These are phyloP conservation scores for Lasiosphaeria ovina DNA, from an alignment of 495 filamentous ascomycete species.

Conservation along the genomic window DNA sequence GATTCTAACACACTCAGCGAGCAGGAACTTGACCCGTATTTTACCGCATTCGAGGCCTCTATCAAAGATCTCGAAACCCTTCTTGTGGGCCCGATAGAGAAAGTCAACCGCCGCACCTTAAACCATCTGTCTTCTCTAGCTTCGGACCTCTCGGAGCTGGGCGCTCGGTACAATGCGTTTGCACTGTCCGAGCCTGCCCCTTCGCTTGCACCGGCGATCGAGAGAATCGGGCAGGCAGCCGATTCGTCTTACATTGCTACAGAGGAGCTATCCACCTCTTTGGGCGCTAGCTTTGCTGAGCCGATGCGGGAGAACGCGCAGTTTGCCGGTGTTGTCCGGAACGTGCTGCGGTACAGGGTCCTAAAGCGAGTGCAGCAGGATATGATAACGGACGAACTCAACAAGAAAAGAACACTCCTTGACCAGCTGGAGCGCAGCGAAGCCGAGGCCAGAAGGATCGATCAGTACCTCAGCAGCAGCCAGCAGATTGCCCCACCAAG, in stretches of 20 bases:
- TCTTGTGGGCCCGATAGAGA: conserved; percentile 89
- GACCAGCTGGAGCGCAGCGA: conserved; percentile 87
- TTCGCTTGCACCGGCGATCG: conserved; percentile 87
- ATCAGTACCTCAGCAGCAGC: conserved; percentile 77
- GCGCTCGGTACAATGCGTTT: conserved; percentile 94
- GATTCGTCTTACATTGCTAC: conserved; percentile 96
- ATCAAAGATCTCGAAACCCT: conserved; percentile 85
- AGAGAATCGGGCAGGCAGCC: conserved; percentile 89
- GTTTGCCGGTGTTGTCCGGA: conserved; percentile 90
- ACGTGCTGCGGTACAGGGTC: conserved; percentile 80
- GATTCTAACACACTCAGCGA: conserved; percentile 72
- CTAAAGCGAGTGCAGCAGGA: conserved; percentile 95
- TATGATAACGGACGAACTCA: conserved; percentile 88
- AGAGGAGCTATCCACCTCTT: conserved; percentile 76
- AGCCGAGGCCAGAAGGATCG: conserved; percentile 84
- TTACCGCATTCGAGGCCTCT: conserved; percentile 82
- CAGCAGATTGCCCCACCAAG: conserved; percentile 58
- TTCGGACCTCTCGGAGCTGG: conserved; percentile 88
- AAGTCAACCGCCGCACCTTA: conserved; percentile 86
- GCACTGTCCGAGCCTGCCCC: conserved; percentile 86
- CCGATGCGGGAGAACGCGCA: conserved; percentile 97
- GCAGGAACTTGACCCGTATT: conserved; percentile 91
- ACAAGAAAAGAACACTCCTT: conserved; percentile 74
- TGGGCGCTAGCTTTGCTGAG: conserved; percentile 90
- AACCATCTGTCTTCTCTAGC: conserved; percentile 77